Percentiles rank a stretch among this genome's conserved stretches.
These are phyloP conservation scores for Phycomyces blakesleeanus DNA, from an alignment of 192 early-diverging fungal species.

Conservation along the genomic window DNA sequence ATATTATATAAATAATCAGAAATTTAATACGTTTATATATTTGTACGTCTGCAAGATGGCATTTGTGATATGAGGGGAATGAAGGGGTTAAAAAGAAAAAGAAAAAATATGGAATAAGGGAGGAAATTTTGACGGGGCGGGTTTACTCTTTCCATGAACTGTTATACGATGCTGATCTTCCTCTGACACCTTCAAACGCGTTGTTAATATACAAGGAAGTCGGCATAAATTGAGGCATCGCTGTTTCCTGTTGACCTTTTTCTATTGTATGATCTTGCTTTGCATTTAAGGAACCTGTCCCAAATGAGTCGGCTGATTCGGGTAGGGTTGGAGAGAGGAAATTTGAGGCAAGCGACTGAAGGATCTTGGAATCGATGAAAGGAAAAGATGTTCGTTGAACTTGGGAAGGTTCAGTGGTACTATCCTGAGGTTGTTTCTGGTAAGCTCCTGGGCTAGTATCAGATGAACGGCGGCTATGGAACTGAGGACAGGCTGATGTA, in stretches of 20 bases:
- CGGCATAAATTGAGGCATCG: neutral
- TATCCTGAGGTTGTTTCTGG: neutral
- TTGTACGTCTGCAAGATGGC: too few relatives aligned
- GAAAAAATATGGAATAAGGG: too few relatives aligned
- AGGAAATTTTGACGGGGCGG: too few relatives aligned
- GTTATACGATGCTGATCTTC: neutral
- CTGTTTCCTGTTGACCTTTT: too few relatives aligned
- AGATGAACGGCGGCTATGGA: constrained; percentile 2
- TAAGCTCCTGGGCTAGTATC: neutral
- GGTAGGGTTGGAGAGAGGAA: constrained; percentile 2
- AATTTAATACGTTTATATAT: too few relatives aligned
- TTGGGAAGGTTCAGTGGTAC: neutral
- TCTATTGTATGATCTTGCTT: too few relatives aligned
- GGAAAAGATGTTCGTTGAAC: neutral
- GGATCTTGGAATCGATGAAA: too few relatives aligned
- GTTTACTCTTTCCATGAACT: too few relatives aligned
- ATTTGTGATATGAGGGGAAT: too few relatives aligned
- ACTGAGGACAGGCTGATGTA: neutral
- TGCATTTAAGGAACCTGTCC: too few relatives aligned
- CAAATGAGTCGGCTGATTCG: neutral
- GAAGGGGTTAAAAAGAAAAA: too few relatives aligned
- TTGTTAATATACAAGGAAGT: constrained; percentile 2
- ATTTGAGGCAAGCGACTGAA: neutral
- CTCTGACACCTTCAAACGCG: neutral
- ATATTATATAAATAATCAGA: too few relatives aligned